phyloP scores from a whole-genome alignment of 352 stramenopile genomes.

The Phytopythium mirpurense region DNA sequence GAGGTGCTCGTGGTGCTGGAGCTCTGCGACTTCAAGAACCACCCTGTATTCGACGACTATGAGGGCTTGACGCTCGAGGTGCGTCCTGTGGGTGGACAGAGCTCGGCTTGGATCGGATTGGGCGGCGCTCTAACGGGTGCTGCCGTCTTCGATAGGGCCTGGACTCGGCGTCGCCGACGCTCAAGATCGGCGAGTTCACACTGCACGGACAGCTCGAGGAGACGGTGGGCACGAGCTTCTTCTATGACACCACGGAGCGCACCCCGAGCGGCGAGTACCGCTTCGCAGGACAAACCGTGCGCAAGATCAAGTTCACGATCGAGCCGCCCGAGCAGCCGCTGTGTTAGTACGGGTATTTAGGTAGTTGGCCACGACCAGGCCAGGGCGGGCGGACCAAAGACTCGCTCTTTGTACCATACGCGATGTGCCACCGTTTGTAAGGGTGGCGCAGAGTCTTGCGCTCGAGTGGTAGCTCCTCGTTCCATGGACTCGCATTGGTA shows the following conservation, averaged over 20 bases:
- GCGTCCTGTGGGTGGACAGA: neutral
- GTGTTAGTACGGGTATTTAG: neutral
- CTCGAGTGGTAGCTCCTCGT: neutral
- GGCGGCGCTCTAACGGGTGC: neutral
- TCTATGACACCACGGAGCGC: conserved; percentile 60
- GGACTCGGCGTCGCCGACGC: conserved; percentile 50
- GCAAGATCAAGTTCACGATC: conserved; percentile 82
- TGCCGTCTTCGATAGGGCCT: conserved; percentile 35
- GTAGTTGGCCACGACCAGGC: neutral
- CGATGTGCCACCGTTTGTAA: neutral
- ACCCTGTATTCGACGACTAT: conserved; percentile 73
- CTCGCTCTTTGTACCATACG: neutral
- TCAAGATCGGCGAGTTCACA: conserved; percentile 67
- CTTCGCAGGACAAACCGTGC: conserved; percentile 63
- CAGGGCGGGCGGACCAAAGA: neutral
- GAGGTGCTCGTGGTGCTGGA: conserved; percentile 71
- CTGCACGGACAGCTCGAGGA: conserved; percentile 67
- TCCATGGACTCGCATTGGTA: conserved; percentile 5
- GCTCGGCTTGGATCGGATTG: too few species aligned
- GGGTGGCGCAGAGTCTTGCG: too few species aligned
- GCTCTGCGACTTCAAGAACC: conserved; percentile 77
- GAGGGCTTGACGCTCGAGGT: conserved; percentile 57
- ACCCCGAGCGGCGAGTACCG: conserved; percentile 39
- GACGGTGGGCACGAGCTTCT: conserved; percentile 74
- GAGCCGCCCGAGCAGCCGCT: conserved; percentile 44